Evolutionary conservation across 139 green algal genomes (phyloP).

Genomic region (Chlamydomonas sp.): DNA sequence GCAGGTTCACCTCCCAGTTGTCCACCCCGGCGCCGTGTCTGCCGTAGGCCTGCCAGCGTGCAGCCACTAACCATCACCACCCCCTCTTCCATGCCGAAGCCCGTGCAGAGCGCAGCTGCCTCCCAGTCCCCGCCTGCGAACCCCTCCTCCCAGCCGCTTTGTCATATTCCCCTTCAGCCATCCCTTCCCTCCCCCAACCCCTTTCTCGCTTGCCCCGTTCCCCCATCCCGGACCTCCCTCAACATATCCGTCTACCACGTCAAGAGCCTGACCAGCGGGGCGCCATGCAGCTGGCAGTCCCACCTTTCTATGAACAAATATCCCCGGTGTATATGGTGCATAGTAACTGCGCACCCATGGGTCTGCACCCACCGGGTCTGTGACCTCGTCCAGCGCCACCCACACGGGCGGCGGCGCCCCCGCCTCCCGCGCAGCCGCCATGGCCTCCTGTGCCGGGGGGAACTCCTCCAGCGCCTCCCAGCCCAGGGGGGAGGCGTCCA

Average conservation of each 20-base stretch:
- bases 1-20: no score
- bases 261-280: neutral
- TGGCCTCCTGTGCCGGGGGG: constrained; percentile 31
- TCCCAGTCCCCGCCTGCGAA: no score
- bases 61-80: neutral
- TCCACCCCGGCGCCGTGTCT: no score
- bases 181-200: neutral
- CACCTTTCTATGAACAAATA: no score
- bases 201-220: no score
- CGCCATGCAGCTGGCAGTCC: neutral
- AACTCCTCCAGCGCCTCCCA: constrained; percentile 71
- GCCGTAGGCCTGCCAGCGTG: neutral
- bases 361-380: constrained; percentile 71
- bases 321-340: no score
- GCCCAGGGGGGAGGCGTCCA: constrained; percentile 80
- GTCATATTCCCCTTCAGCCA: neutral
- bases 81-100: neutral
- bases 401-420: constrained; percentile 68
- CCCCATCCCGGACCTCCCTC: no score
- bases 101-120: neutral
- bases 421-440: constrained; percentile 5
- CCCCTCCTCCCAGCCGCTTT: no score
- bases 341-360: no score
- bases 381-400: constrained; percentile 92
- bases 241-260: neutral